Conservation (phyloP, 2,329 filamentous ascomycete genomes). For the Alternaria hordeiaustralica region DNA sequence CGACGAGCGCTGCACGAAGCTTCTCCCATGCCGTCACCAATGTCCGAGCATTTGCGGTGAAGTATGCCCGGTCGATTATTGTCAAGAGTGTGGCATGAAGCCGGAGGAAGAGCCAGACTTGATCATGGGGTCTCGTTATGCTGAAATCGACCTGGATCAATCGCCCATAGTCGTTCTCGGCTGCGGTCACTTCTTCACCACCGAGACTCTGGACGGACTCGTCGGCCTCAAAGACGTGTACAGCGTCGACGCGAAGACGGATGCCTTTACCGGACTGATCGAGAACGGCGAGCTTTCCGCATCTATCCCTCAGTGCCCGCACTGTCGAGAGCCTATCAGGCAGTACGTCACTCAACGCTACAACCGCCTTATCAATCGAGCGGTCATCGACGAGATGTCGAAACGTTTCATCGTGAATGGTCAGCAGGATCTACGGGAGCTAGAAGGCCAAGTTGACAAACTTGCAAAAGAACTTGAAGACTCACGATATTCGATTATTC, state of each 20-base stretch:
- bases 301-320: conserved; percentile 41
- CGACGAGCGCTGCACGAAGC: conserved; percentile 33
- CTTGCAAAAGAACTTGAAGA: too few species aligned
- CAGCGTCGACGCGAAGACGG: conserved; percentile 14
- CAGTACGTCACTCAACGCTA: conserved; percentile 47
- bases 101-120: conserved; percentile 32
- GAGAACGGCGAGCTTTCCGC: conserved; percentile 32
- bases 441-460: too few species aligned
- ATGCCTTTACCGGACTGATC: conserved; percentile 29
- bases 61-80: conserved; percentile 29
- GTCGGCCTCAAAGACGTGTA: conserved; percentile 38
- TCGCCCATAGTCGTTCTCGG: conserved; percentile 33
- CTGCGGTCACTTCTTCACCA: conserved; percentile 43
- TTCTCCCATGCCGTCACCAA: conserved; percentile 39
- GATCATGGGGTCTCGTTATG: conserved; percentile 30
- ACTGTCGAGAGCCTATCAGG: conserved; percentile 41
- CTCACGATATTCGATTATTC: too few species aligned
- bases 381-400: conserved; percentile 48
- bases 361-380: conserved; percentile 47
- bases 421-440: conserved; percentile 30
- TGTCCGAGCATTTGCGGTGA: conserved; percentile 44
- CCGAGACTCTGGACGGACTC: conserved; percentile 37
- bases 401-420: conserved; percentile 47
- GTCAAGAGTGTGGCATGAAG: conserved; percentile 30
- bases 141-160: conserved; percentile 38